Evolutionary conservation across 441 rosid species (phyloP).

Genomic region (Brassica hybrid): DNA sequence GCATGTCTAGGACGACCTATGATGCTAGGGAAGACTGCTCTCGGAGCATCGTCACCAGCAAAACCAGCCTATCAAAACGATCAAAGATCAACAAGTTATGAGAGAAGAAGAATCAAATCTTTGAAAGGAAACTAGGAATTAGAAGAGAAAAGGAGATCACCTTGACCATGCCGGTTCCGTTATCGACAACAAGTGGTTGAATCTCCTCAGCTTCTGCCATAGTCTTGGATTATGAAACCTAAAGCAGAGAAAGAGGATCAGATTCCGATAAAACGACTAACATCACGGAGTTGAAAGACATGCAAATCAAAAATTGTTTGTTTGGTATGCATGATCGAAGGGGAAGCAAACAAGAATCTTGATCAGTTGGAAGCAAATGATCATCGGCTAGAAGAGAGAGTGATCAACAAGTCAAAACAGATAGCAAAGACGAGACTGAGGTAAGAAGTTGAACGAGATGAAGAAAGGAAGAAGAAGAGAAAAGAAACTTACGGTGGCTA

Average conservation of each 20-base stretch:
- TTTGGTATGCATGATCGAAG: constrained; percentile 4
- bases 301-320: constrained; percentile 1
- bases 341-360: not conserved
- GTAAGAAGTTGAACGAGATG: not conserved
- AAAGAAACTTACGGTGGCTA: constrained; percentile 12
- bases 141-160: constrained; percentile 3
- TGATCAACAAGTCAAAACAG: not conserved
- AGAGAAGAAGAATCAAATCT: not conserved
- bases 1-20: constrained; percentile 49
- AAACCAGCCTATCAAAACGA: constrained; percentile 44
- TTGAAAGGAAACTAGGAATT: not conserved
- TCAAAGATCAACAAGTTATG: constrained; percentile 14
- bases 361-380: constrained; percentile 15
- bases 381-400: not conserved
- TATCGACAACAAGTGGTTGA: constrained; percentile 42
- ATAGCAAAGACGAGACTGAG: not conserved
- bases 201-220: constrained; percentile 40
- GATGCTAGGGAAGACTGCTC: constrained; percentile 51
- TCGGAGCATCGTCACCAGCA: constrained; percentile 53
- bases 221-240: not conserved
- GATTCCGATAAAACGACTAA: not conserved
- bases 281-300: constrained; percentile 5
- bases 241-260: constrained; percentile 5
- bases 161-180: constrained; percentile 41
- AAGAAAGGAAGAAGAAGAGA: not conserved